phyloP scores from a whole-genome alignment of 306 rosid species.

The Fragaria ananassa region DNA sequence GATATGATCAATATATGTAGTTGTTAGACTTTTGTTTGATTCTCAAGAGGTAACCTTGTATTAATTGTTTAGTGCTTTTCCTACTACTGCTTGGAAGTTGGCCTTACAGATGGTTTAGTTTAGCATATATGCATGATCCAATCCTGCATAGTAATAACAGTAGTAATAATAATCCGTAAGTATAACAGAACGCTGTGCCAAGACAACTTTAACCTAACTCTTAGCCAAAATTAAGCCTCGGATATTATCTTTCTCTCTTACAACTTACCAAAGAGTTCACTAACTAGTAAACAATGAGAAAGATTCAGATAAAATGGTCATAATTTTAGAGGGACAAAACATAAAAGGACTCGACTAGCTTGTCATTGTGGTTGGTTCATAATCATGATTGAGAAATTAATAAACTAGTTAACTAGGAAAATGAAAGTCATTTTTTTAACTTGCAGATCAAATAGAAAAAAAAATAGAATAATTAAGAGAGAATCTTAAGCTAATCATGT shows the following conservation, averaged over 20 bases:
- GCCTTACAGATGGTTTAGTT: not conserved
- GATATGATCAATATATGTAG: not conserved
- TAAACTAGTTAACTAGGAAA: no score
- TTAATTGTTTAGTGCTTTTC: not conserved
- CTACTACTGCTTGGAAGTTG: not conserved
- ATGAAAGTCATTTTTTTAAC: not conserved
- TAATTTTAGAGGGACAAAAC: not conserved
- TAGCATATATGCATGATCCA: not conserved
- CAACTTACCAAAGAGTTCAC: not conserved
- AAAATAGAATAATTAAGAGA: not conserved
- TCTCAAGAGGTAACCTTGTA: not conserved
- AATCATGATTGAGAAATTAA: not conserved
- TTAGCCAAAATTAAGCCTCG: not conserved
- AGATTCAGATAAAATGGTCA: not conserved
- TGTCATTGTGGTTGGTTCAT: not conserved
- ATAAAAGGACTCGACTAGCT: not conserved
- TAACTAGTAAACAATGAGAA: not conserved
- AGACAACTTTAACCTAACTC: not conserved
- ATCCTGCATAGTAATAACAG: not conserved
- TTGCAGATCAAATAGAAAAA: not conserved
- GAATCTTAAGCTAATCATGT: not conserved
- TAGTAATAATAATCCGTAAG: not conserved
- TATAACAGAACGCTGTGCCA: not conserved
- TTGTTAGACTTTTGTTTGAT: not conserved
- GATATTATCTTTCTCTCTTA: not conserved